Evolutionary conservation across 2,329 filamentous ascomycete genomes (phyloP).

Genomic region (Talaromyces sp.): DNA sequence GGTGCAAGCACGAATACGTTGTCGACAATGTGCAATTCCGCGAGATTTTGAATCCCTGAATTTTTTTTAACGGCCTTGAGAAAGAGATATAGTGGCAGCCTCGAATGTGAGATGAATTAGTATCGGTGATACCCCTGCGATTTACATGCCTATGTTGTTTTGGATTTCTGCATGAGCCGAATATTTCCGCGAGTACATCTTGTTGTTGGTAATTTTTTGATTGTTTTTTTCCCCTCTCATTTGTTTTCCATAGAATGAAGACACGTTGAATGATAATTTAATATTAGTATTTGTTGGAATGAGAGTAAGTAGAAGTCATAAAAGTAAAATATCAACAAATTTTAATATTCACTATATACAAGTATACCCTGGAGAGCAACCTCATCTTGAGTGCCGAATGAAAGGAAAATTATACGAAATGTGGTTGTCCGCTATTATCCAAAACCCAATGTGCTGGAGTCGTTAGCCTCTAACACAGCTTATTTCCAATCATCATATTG

Average conservation of each 20-base stretch:
- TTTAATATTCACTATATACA: too few species aligned
- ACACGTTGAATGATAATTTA: too few species aligned
- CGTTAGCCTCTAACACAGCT: too few species aligned
- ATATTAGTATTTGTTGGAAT: too few species aligned
- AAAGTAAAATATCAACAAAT: too few species aligned
- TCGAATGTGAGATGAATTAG: neutral
- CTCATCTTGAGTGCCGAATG: too few species aligned
- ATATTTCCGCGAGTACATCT: neutral
- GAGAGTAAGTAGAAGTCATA: too few species aligned
- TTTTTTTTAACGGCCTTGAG: neutral
- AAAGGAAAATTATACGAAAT: too few species aligned
- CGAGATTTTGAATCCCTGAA: neutral
- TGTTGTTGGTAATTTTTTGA: neutral
- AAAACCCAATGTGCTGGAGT: too few species aligned
- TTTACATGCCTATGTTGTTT: neutral
- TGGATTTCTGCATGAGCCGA: neutral
- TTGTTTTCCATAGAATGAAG: neutral
- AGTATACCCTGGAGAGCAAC: too few species aligned
- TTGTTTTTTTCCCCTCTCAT: neutral
- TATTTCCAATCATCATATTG: too few species aligned
- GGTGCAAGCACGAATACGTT: neutral
- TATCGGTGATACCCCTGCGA: neutral
- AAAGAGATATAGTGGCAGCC: neutral
- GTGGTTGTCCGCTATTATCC: too few species aligned
- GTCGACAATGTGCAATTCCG: neutral